Evolutionary conservation across 2,329 filamentous ascomycete genomes (phyloP).

Genomic region (Colletotrichum musae): DNA sequence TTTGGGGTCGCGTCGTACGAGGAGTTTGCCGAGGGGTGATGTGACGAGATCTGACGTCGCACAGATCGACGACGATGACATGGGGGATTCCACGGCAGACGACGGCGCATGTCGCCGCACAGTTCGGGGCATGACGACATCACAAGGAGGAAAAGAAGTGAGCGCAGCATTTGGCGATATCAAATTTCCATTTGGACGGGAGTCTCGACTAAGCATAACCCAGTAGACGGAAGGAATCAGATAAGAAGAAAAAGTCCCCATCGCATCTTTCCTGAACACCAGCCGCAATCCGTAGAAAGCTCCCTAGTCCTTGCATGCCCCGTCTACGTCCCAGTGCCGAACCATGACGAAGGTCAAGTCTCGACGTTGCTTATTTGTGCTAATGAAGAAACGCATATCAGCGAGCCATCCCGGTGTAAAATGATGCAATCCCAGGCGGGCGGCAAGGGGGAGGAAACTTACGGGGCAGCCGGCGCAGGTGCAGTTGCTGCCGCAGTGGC

Average conservation of each 20-base stretch:
- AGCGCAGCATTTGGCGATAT: not conserved
- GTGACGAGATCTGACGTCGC: not conserved
- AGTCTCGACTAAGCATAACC: not conserved
- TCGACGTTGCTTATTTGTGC: conserved; percentile 36
- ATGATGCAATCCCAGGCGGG: conserved; percentile 17
- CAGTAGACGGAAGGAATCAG: too few species aligned
- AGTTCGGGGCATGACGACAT: not conserved
- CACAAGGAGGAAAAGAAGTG: not conserved
- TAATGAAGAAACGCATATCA: not conserved
- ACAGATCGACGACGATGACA: not conserved
- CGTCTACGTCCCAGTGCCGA: not conserved
- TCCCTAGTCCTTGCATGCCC: not conserved
- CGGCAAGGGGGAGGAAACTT: conserved; percentile 45
- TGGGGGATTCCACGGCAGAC: not conserved
- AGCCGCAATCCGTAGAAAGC: not conserved
- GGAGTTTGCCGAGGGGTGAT: not conserved
- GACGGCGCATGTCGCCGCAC: not conserved
- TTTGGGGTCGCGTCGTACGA: not conserved
- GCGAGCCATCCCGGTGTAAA: not conserved
- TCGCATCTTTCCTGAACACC: not conserved
- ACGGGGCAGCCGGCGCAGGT: conserved; percentile 61
- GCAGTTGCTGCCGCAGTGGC: conserved; percentile 59
- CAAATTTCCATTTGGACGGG: not conserved
- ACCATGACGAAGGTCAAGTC: not conserved
- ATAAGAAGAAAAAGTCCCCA: not conserved